Conservation (phyloP, 345 rosid genomes). For the Aquilaria sinensis region DNA sequence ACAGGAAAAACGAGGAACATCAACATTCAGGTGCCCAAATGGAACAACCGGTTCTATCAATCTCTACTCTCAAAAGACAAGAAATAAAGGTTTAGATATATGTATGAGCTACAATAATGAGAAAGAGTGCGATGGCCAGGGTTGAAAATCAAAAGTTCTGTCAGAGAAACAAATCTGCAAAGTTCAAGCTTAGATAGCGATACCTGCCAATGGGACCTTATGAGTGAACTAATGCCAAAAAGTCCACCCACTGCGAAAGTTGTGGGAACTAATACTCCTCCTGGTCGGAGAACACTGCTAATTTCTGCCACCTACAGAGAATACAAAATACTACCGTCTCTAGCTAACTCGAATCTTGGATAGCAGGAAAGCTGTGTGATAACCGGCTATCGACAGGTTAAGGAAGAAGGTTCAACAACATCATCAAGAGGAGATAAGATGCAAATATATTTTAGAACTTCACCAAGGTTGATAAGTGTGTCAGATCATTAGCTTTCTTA, state of each 20-base stretch:
- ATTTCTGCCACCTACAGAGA: slow-evolving; percentile 66
- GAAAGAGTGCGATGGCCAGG: neutral
- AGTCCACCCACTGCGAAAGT: slow-evolving; percentile 66
- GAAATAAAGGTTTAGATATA: too few relatives aligned
- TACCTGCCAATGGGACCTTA: slow-evolving; percentile 56
- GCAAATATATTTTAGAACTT: too few relatives aligned
- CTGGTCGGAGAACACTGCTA: slow-evolving; percentile 79
- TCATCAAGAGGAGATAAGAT: too few relatives aligned
- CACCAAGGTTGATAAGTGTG: too few relatives aligned
- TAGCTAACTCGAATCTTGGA: neutral
- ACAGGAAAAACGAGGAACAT: neutral
- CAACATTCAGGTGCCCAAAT: too few relatives aligned
- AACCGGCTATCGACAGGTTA: too few relatives aligned
- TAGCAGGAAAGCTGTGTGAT: too few relatives aligned
- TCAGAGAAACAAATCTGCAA: neutral
- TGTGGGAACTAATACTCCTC: slow-evolving; percentile 82
- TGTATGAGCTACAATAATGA: too few relatives aligned
- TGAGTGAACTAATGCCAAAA: slow-evolving; percentile 42
- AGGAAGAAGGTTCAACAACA: too few relatives aligned
- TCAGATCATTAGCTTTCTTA: too few relatives aligned
- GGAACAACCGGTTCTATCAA: too few relatives aligned
- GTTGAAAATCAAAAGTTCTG: neutral
- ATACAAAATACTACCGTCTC: neutral
- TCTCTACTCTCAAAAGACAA: neutral
- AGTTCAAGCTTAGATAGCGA: neutral